These are phyloP conservation scores for Guyanaporus albipodus DNA, from an alignment of 768 basidiomycete species.

Conservation along the genomic window DNA sequence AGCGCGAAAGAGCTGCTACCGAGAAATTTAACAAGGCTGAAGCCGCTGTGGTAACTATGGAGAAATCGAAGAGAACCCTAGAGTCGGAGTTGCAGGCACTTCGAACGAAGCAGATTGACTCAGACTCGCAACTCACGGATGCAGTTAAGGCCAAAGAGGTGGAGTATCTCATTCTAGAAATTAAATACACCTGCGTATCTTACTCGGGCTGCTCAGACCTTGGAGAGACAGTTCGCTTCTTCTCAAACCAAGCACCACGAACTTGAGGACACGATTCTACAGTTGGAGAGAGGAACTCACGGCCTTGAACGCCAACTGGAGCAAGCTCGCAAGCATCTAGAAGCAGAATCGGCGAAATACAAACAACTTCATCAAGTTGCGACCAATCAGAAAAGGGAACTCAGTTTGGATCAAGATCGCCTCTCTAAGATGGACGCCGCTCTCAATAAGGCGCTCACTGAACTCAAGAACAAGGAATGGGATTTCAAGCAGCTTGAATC, in stretches of 20 bases:
- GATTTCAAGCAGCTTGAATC: constrained; percentile 83
- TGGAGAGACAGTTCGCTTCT: constrained; percentile 72
- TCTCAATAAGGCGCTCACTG: constrained; percentile 73
- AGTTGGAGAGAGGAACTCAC: constrained; percentile 79
- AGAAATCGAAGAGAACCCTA: constrained; percentile 61
- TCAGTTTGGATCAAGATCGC: constrained; percentile 62
- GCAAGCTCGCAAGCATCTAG: constrained; percentile 63
- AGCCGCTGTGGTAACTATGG: constrained; percentile 49
- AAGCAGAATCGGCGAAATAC: constrained; percentile 67
- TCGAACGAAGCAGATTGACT: constrained; percentile 64
- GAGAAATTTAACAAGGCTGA: constrained; percentile 48
- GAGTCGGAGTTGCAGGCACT: constrained; percentile 73
- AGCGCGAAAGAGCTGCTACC: constrained; percentile 52
- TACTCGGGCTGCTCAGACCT: constrained; percentile 42
- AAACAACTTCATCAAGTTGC: constrained; percentile 67
- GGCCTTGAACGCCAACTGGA: constrained; percentile 72
- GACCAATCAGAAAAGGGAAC: constrained; percentile 64
- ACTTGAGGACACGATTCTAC: constrained; percentile 84
- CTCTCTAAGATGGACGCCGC: constrained; percentile 74
- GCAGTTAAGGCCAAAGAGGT: constrained; percentile 72
- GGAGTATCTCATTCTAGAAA: constrained; percentile 14
- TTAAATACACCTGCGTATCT: background rate
- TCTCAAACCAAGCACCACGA: constrained; percentile 76
- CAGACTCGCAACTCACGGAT: constrained; percentile 60
- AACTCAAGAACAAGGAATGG: constrained; percentile 79